A percentile compares a stretch with the other conserved stretches of the same genome.
Evolutionary conservation across 225 moss, liverwort and hornwort genomes (phyloP).

Genomic region (Physcomitrellopsis africana): DNA sequence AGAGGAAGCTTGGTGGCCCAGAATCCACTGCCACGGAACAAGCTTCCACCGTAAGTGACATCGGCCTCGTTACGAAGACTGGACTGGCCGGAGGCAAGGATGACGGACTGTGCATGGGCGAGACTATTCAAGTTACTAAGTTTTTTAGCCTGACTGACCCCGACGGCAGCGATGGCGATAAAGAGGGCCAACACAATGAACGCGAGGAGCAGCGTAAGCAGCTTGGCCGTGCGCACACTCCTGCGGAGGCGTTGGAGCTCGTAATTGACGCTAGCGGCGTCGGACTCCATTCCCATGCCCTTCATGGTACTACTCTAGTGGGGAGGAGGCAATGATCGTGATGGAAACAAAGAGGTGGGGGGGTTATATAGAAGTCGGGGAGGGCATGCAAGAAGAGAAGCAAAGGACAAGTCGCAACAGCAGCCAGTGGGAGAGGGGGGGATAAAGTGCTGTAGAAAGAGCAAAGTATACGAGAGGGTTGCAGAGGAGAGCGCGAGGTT

Average conservation of each 20-base stretch:
- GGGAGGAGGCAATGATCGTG: too few relatives aligned
- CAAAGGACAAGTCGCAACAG: too few relatives aligned
- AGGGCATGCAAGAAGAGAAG: too few relatives aligned
- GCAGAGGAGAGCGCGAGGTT: too few relatives aligned
- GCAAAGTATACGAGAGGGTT: too few relatives aligned
- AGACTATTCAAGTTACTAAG: conserved; percentile 44
- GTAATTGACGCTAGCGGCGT: conserved; percentile 28
- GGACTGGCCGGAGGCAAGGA: conserved; percentile 48
- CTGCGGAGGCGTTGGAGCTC: conserved; percentile 68
- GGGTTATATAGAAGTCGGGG: too few relatives aligned
- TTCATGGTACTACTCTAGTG: conserved; percentile 27
- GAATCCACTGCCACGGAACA: conserved; percentile 94
- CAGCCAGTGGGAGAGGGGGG: too few relatives aligned
- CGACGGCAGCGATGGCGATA: conserved; percentile 68
- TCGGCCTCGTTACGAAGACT: conserved; percentile 50
- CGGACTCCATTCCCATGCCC: conserved; percentile 48
- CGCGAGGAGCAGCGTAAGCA: conserved; percentile 38
- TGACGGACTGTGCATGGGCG: conserved; percentile 53
- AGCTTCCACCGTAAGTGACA: conserved; percentile 87
- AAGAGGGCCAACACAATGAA: conserved; percentile 56
- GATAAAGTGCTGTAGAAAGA: too few relatives aligned
- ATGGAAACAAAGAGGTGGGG: too few relatives aligned
- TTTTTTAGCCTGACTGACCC: conserved; percentile 47
- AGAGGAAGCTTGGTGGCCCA: conserved; percentile 57
- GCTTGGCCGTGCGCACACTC: conserved; percentile 52